phyloP scores from a whole-genome alignment of 371 early-diverging fungal species.

The Syncephalis plumigaleata region DNA sequence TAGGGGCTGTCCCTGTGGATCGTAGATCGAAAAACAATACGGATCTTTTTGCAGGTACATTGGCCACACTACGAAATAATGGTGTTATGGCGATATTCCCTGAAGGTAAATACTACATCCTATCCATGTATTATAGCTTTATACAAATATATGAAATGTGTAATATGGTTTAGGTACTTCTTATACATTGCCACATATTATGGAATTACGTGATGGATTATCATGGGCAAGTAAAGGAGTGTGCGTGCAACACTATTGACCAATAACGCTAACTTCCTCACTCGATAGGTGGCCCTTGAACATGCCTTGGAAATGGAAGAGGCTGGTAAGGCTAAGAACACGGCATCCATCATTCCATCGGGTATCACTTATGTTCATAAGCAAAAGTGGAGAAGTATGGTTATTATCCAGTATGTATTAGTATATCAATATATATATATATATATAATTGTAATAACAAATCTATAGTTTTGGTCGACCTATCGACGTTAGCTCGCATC shows the following conservation, averaged over 20 bases:
- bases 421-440: neutral
- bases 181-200: slow-evolving; percentile 26
- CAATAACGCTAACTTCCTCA: neutral
- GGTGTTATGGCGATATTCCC: slow-evolving; percentile 37
- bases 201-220: slow-evolving; percentile 30
- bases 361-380: slow-evolving; percentile 37
- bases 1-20: slow-evolving; percentile 37
- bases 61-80: slow-evolving; percentile 21
- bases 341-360: slow-evolving; percentile 22
- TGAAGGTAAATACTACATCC: slow-evolving; percentile 20
- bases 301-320: slow-evolving; percentile 5
- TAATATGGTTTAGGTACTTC: slow-evolving; percentile 23
- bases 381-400: slow-evolving; percentile 28
- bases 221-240: slow-evolving; percentile 22
- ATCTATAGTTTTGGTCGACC: slow-evolving; percentile 25
- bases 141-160: neutral
- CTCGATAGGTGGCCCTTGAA: slow-evolving; percentile 8
- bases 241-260: neutral
- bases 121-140: neutral
- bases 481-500: slow-evolving; percentile 22
- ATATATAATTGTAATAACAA: neutral
- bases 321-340: neutral
- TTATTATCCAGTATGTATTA: slow-evolving; percentile 24
- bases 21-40: slow-evolving; percentile 31
- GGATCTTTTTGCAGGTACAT: slow-evolving; percentile 22